phyloP scores from a whole-genome alignment of 768 basidiomycete species.

The Tricholoma furcatifolium region DNA sequence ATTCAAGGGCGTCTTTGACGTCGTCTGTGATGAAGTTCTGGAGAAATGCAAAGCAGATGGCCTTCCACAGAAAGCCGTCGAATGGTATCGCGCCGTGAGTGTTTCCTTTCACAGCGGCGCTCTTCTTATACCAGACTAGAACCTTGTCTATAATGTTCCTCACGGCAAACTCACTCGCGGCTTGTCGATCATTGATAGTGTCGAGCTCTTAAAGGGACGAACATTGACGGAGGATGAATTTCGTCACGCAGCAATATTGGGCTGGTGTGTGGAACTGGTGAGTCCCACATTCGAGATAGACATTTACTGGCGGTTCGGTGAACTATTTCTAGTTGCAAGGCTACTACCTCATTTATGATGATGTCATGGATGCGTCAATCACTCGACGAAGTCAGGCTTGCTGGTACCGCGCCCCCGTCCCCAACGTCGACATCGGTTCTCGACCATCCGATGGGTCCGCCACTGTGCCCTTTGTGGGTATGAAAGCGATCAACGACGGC shows the following conservation, averaged over 20 bases:
- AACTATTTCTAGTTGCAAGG: conserved; percentile 75
- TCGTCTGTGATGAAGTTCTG: conserved; percentile 77
- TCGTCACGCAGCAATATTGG: conserved; percentile 81
- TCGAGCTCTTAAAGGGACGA: conserved; percentile 79
- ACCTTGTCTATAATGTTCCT: conserved; percentile 88
- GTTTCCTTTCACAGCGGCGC: neutral
- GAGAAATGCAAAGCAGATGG: conserved; percentile 61
- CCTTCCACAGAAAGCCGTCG: conserved; percentile 87
- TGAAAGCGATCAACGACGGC: conserved; percentile 92
- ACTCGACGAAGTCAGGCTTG: conserved; percentile 94
- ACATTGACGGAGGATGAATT: conserved; percentile 80
- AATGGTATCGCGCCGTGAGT: conserved; percentile 78
- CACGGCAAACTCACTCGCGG: conserved; percentile 97
- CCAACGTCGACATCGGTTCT: conserved; percentile 16
- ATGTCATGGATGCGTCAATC: conserved; percentile 95
- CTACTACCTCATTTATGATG: conserved; percentile 94
- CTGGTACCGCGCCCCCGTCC: conserved; percentile 65
- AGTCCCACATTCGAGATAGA: conserved; percentile 23
- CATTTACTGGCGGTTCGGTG: neutral
- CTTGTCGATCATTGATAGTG: conserved; percentile 93
- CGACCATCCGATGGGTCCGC: conserved; percentile 14
- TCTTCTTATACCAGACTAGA: too few species aligned
- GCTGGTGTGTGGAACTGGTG: conserved; percentile 96
- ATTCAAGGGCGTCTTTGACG: conserved; percentile 73
- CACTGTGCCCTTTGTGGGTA: conserved; percentile 50